These are phyloP conservation scores for Rhodotorula taiwanensis DNA, from an alignment of 768 basidiomycete genomes.

Conservation along the genomic window DNA sequence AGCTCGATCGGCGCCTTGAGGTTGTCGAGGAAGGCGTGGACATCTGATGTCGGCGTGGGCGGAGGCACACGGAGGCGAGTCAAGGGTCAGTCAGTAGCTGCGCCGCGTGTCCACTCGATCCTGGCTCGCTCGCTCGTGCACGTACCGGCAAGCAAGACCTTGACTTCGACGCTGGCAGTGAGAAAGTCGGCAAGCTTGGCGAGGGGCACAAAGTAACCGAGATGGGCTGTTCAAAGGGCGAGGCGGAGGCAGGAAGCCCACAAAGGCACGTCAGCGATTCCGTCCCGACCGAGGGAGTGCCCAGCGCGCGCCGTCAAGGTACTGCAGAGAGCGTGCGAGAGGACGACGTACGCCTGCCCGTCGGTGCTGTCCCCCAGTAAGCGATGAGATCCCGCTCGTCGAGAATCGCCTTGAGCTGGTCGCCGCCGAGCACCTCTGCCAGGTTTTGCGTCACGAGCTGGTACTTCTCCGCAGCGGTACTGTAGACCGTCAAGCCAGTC, in stretches of 20 bases:
- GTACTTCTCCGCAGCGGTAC: constrained; percentile 48
- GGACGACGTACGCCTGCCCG: constrained; percentile 72
- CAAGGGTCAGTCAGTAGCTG: too few relatives aligned
- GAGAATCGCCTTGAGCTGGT: constrained; percentile 65
- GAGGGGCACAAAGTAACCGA: constrained; percentile 92
- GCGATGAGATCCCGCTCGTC: constrained; percentile 27
- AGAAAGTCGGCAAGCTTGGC: constrained; percentile 95
- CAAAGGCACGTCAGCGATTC: neutral
- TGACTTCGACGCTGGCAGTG: constrained; percentile 82
- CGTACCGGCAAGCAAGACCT: constrained; percentile 69
- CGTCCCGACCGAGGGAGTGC: neutral
- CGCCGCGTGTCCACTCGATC: neutral
- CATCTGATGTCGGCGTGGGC: constrained; percentile 56
- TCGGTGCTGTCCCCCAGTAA: constrained; percentile 74
- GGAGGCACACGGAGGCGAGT: too few relatives aligned
- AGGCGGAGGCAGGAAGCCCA: neutral
- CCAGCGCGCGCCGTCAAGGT: too few relatives aligned
- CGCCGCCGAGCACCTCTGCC: constrained; percentile 80
- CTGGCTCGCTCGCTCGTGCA: neutral
- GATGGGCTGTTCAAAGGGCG: constrained; percentile 64
- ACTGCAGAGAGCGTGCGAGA: neutral
- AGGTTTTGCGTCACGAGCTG: constrained; percentile 77
- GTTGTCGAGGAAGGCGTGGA: constrained; percentile 96
- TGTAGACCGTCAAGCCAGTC: neutral
- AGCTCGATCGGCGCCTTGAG: constrained; percentile 91